Conservation (phyloP, 2,329 filamentous ascomycete species). For the Diplodia seriata region DNA sequence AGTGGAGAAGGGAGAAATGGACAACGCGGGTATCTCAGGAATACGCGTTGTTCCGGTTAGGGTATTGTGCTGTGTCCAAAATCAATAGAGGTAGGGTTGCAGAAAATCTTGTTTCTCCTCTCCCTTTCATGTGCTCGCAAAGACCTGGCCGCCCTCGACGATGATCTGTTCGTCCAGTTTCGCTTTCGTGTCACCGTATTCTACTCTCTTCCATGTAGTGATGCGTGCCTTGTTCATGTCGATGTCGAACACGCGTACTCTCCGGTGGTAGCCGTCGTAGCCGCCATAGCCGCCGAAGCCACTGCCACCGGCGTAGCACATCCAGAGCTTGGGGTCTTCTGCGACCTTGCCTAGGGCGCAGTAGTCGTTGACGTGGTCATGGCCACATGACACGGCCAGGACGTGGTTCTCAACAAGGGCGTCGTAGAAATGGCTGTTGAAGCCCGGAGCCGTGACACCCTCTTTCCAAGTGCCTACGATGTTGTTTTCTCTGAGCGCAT, state of each 20-base stretch:
- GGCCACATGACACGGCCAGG: slow-evolving; percentile 86
- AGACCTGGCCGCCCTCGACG: slow-evolving; percentile 63
- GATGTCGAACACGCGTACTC: slow-evolving; percentile 88
- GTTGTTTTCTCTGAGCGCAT: slow-evolving; percentile 65
- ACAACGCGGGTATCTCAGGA: slow-evolving; percentile 24
- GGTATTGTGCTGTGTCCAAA: slow-evolving; percentile 24
- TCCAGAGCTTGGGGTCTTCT: slow-evolving; percentile 73
- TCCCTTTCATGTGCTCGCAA: slow-evolving; percentile 11
- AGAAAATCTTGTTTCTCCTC: background rate
- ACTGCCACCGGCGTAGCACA: slow-evolving; percentile 93
- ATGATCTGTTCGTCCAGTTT: slow-evolving; percentile 67
- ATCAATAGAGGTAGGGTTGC: slow-evolving; percentile 10
- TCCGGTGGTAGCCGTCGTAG: slow-evolving; percentile 83
- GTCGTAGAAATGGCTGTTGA: slow-evolving; percentile 92
- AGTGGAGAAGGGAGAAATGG: background rate
- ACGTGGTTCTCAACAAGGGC: slow-evolving; percentile 86
- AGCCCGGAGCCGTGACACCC: slow-evolving; percentile 82
- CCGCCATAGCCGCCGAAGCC: slow-evolving; percentile 96
- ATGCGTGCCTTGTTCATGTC: slow-evolving; percentile 91
- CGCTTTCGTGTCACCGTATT: slow-evolving; percentile 64
- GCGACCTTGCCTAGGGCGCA: slow-evolving; percentile 71
- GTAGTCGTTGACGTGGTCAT: slow-evolving; percentile 98
- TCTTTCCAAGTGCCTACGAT: slow-evolving; percentile 79
- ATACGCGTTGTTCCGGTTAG: slow-evolving; percentile 21
- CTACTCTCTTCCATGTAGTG: slow-evolving; percentile 88